Evolutionary conservation across 495 filamentous ascomycete genomes (phyloP).

Genomic region (Neurospora tetrasperma): DNA sequence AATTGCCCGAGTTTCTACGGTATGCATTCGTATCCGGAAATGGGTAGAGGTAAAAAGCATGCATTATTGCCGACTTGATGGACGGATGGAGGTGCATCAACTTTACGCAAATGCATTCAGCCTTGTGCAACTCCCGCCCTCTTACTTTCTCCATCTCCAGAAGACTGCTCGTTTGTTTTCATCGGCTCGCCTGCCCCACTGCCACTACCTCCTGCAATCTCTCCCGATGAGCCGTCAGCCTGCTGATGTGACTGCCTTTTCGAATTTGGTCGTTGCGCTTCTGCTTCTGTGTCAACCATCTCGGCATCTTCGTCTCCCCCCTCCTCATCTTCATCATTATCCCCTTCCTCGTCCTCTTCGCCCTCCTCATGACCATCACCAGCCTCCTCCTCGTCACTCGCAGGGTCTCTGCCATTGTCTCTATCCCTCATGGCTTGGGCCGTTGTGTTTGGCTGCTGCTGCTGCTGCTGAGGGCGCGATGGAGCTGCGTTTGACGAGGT

Average conservation of each 20-base stretch:
- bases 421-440: too few relatives aligned
- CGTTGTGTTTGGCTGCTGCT: neutral
- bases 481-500: neutral
- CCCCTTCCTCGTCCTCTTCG: neutral
- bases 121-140: too few relatives aligned
- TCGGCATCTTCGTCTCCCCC: neutral
- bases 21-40: too few relatives aligned
- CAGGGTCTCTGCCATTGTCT: neutral
- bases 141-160: neutral
- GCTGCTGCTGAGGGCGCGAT: neutral
- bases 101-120: too few relatives aligned
- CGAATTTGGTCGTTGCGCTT: neutral
- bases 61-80: neutral
- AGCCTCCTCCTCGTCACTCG: neutral
- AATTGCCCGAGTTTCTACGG: too few relatives aligned
- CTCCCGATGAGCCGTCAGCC: neutral
- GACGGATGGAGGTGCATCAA: too few relatives aligned
- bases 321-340: neutral
- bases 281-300: neutral
- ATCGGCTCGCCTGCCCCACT: neutral
- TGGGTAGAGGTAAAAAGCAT: too few relatives aligned
- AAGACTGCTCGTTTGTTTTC: neutral
- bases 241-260: neutral
- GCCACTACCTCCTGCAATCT: neutral
- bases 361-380: neutral